Conservation (phyloP, 495 filamentous ascomycete genomes). For the Opeltia flavorubescens region DNA sequence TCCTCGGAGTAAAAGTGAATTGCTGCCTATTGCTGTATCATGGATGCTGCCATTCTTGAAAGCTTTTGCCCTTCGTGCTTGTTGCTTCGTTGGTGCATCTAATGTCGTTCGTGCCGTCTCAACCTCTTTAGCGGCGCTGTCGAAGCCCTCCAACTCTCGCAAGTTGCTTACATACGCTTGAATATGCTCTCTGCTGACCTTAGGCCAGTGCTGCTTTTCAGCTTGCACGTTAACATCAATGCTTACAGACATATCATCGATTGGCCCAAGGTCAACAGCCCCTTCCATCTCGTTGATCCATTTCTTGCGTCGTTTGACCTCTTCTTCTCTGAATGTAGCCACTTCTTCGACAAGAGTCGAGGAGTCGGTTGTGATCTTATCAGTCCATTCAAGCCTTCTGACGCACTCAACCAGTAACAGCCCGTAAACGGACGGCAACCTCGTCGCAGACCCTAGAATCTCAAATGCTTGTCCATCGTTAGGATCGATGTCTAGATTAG, state of each 20-base stretch:
- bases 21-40: slow-evolving; percentile 62
- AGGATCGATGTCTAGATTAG: slow-evolving; percentile 51
- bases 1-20: slow-evolving; percentile 63
- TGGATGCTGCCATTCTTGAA: slow-evolving; percentile 96
- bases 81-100: slow-evolving; percentile 56
- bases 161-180: slow-evolving; percentile 39
- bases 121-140: slow-evolving; percentile 40
- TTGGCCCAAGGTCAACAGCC: slow-evolving; percentile 35
- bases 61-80: slow-evolving; percentile 65
- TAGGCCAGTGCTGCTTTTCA: slow-evolving; percentile 68
- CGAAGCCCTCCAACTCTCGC: slow-evolving; percentile 26
- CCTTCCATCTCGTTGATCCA: slow-evolving; percentile 72
- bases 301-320: slow-evolving; percentile 71
- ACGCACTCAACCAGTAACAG: slow-evolving; percentile 76
- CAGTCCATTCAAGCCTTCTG: slow-evolving; percentile 74
- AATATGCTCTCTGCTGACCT: slow-evolving; percentile 40
- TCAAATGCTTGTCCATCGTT: slow-evolving; percentile 62
- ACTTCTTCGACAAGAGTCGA: slow-evolving; percentile 80
- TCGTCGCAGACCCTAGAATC: slow-evolving; percentile 55
- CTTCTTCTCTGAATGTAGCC: slow-evolving; percentile 78
- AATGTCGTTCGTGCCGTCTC: slow-evolving; percentile 50
- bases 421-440: slow-evolving; percentile 78
- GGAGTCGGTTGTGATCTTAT: slow-evolving; percentile 76
- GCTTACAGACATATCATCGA: slow-evolving; percentile 52
- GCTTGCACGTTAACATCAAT: slow-evolving; percentile 77